Evolutionary conservation across 805 yeast species (phyloP), one percentile per base, ranked within the genome.

Genomic region (Spathaspora hagerdaliae): DNA sequence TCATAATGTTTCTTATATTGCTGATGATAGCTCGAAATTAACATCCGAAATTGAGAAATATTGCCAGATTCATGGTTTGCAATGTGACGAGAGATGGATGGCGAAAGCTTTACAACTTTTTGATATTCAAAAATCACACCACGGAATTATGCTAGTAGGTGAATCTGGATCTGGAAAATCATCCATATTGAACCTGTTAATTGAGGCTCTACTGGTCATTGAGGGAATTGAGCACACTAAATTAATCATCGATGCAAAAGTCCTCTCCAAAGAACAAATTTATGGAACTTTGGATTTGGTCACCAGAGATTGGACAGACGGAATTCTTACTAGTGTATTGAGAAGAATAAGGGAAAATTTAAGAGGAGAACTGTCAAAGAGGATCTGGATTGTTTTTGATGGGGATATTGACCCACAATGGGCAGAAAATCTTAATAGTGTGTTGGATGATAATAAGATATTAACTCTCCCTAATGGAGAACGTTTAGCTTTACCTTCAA

Each of bases 321-420:
- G 98, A 6, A 57, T 91, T 8, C 75, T 91, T 42, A 87, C 96
- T 0, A 61, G 78, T 8, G 73, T 84, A 7, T 55, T 92, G 37
- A 69, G 98, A 50, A 71, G 69, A 42, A 74, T 85, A 0, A 62
- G 61, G 2, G 76, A 73, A 3, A 82, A 82, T 49, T 52, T 77
- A 12, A 67, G 85, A 38, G 89, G 88, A 1, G 91, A 85, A 49
- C 53, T 59, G 7, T 51, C 65, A 2, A 80, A 76, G 47, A 61
- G 73, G 2, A 73, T 82, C 12, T 90, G 96, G 94, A 75, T 92
- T 47, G 75, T 91, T 0, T 86, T 92, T 58, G 97, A 92, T 63
- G 95, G 97, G 35, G 96, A 89, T 54, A 78, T 92, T 32, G 97
- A 92, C 58, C 97, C 98, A 0, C 82, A 80, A 35, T 92, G 97